A percentile compares a stretch with the other conserved stretches of the same genome.
Evolutionary conservation across 169 alveolate genomes (phyloP).

Genomic region (Plasmodium cynomolgi): DNA sequence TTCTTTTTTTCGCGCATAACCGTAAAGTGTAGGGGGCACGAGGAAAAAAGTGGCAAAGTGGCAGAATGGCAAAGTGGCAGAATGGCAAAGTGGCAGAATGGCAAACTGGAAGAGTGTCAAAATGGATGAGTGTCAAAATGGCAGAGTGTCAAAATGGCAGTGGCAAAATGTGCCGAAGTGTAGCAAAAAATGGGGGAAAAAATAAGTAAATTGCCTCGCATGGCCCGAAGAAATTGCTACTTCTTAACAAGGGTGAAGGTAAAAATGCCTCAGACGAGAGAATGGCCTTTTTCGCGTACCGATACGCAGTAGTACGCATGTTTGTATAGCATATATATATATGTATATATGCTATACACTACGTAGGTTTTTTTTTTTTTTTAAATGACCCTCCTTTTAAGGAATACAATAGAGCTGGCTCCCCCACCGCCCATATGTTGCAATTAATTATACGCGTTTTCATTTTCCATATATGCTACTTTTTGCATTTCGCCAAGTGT

Average conservation of each 20-base stretch:
- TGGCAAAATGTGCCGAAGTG: not conserved
- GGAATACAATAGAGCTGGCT: not conserved
- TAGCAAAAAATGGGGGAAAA: not conserved
- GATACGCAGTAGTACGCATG: not conserved
- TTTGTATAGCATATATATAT: not conserved
- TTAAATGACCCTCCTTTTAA: not conserved
- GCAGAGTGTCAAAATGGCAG: not conserved
- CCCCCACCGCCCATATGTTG: not conserved
- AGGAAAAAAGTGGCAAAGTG: not conserved
- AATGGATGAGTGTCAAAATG: not conserved
- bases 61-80: not conserved
- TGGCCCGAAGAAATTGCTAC: not conserved
- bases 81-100: not conserved
- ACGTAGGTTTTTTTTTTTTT: not conserved
- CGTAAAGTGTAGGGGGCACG: not conserved
- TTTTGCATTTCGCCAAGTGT: not conserved
- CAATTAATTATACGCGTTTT: not conserved
- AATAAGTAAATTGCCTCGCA: not conserved
- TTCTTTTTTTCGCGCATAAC: not conserved
- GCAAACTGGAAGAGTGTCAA: not conserved
- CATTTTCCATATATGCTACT: not conserved
- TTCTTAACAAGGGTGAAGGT: not conserved
- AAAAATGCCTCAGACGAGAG: conserved; percentile 2
- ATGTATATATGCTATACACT: no score
- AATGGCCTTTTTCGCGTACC: not conserved